phyloP scores from a whole-genome alignment of 2,329 filamentous ascomycete species.

The Pseudonectria foliicola region DNA sequence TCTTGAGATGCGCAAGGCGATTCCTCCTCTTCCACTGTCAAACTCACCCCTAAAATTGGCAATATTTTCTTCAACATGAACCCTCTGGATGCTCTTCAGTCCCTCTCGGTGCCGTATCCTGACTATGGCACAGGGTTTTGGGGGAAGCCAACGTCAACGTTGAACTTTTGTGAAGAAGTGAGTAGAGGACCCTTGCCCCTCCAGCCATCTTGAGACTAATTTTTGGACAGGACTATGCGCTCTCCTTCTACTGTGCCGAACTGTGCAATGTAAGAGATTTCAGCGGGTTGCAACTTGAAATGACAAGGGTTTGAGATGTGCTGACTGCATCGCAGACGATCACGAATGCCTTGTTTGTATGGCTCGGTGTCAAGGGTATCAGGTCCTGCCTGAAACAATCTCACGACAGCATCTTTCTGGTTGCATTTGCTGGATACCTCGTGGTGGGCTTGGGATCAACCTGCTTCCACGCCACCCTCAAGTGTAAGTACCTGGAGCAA shows the following conservation, averaged over 20 bases:
- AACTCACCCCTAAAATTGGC: too few relatives aligned
- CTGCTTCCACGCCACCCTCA: slow-evolving; percentile 50
- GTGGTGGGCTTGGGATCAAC: slow-evolving; percentile 48
- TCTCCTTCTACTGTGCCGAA: slow-evolving; percentile 68
- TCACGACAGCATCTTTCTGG: slow-evolving; percentile 69
- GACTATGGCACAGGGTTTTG: slow-evolving; percentile 50
- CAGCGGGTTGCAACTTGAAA: neutral
- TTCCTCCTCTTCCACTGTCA: too few relatives aligned
- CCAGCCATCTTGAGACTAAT: neutral
- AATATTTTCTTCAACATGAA: slow-evolving; percentile 6
- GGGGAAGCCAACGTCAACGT: slow-evolving; percentile 62
- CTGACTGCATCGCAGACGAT: slow-evolving; percentile 46
- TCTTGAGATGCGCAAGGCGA: too few relatives aligned
- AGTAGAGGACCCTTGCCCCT: slow-evolving; percentile 7
- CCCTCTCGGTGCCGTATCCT: slow-evolving; percentile 33
- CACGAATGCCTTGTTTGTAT: slow-evolving; percentile 78
- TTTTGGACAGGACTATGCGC: slow-evolving; percentile 49
- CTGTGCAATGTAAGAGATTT: slow-evolving; percentile 52
- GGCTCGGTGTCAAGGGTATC: slow-evolving; percentile 68
- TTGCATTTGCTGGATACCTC: slow-evolving; percentile 51
- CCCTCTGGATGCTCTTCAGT: slow-evolving; percentile 8
- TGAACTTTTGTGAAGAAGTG: slow-evolving; percentile 79
- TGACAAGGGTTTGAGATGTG: neutral
- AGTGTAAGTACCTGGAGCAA: slow-evolving; percentile 34
- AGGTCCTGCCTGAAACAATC: slow-evolving; percentile 62